These are phyloP conservation scores for Atkinsonella texensis DNA, from an alignment of 2,329 filamentous ascomycete species.

Conservation along the genomic window DNA sequence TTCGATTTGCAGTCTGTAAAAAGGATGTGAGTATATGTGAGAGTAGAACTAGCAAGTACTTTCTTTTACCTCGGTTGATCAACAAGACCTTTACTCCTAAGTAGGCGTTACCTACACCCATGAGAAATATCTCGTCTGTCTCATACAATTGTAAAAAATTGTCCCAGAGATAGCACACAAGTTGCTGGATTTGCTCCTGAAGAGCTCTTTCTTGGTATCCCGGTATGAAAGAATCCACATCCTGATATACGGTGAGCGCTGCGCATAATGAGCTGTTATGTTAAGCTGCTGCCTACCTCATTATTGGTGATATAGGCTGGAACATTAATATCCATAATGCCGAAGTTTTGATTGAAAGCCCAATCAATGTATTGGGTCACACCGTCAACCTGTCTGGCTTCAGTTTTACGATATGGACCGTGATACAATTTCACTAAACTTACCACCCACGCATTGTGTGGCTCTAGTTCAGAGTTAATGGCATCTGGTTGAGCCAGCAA, in stretches of 20 bases:
- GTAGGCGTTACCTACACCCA: conserved; percentile 86
- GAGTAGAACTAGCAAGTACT: no score
- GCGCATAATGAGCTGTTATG: background rate
- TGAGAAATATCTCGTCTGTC: conserved; percentile 63
- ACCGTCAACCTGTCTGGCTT: conserved; percentile 56
- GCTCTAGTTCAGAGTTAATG: conserved; percentile 60
- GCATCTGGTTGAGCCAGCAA: conserved; percentile 55
- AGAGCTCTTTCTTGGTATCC: conserved; percentile 33
- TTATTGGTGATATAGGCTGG: conserved; percentile 61
- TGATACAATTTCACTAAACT: conserved; percentile 20
- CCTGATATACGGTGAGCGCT: conserved; percentile 17
- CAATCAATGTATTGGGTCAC: conserved; percentile 73
- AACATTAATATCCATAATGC: conserved; percentile 83
- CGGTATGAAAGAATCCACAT: conserved; percentile 35
- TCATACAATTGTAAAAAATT: conserved; percentile 81
- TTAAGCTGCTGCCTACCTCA: conserved; percentile 30
- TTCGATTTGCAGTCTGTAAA: conserved; percentile 48
- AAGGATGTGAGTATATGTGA: background rate
- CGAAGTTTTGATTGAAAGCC: conserved; percentile 66
- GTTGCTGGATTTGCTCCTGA: conserved; percentile 53
- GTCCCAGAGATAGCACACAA: conserved; percentile 86
- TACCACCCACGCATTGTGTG: conserved; percentile 84
- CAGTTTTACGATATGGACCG: background rate
- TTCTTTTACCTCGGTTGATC: conserved; percentile 55
- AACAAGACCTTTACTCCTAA: conserved; percentile 72